Evolutionary conservation across 2,329 filamentous ascomycete genomes (phyloP).

Genomic region (Ceratocystiopsis sp.): DNA sequence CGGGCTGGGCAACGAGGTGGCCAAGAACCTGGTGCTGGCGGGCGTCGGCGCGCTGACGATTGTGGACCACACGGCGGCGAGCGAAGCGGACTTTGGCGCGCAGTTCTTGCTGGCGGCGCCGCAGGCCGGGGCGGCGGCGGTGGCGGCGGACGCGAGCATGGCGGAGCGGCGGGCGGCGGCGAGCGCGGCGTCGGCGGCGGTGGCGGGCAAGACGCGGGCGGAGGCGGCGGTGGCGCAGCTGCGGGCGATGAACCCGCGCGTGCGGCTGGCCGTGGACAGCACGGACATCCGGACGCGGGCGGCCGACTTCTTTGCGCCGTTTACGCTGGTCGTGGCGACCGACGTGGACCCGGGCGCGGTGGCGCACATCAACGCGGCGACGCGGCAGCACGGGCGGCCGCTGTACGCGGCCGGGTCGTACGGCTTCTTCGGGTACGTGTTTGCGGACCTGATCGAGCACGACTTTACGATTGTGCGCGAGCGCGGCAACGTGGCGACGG

Average conservation of each 20-base stretch:
- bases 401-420: slow-evolving; percentile 84
- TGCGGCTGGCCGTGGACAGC: slow-evolving; percentile 55
- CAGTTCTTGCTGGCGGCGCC: slow-evolving; percentile 57
- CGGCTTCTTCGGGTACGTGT: slow-evolving; percentile 88
- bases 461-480: slow-evolving; percentile 79
- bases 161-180: slow-evolving; percentile 70
- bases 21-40: slow-evolving; percentile 91
- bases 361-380: slow-evolving; percentile 69
- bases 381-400: slow-evolving; percentile 57
- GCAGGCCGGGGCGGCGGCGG: neutral
- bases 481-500: slow-evolving; percentile 54
- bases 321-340: slow-evolving; percentile 78
- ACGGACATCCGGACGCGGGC: slow-evolving; percentile 49
- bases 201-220: slow-evolving; percentile 71
- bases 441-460: slow-evolving; percentile 81
- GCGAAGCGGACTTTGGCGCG: slow-evolving; percentile 61
- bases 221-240: slow-evolving; percentile 63
- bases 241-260: slow-evolving; percentile 76
- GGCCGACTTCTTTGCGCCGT: slow-evolving; percentile 58
- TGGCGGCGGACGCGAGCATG: slow-evolving; percentile 47
- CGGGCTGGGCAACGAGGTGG: slow-evolving; percentile 81
- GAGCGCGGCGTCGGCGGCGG: slow-evolving; percentile 51
- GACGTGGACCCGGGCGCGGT: slow-evolving; percentile 64
- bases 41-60: slow-evolving; percentile 84
- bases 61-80: slow-evolving; percentile 59